phyloP scores from a whole-genome alignment of 2,329 filamentous ascomycete genomes.

The Diaporthe destruens region DNA sequence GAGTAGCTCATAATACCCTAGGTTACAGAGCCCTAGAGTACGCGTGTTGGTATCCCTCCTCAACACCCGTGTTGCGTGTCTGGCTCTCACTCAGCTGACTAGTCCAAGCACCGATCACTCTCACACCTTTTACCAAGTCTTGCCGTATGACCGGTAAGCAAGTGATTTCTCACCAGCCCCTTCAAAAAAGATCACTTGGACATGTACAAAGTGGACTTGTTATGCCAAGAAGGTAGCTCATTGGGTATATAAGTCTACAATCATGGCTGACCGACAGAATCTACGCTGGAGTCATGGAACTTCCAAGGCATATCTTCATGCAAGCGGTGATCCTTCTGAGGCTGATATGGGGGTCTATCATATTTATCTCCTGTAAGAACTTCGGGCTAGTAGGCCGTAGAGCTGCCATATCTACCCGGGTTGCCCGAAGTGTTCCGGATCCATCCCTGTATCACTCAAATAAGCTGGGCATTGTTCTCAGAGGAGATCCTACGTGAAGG shows the following conservation, averaged over 20 bases:
- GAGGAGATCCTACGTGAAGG: not conserved
- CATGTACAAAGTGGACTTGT: not conserved
- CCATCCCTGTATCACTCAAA: not conserved
- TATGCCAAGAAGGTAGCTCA: not conserved
- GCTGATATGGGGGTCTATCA: not conserved
- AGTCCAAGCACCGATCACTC: not conserved
- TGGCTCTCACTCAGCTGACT: slow-evolving; percentile 14
- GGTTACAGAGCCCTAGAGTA: too few relatives aligned
- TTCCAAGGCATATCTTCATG: not conserved
- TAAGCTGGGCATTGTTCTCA: too few relatives aligned
- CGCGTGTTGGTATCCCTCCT: not conserved
- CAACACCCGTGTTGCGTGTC: too few relatives aligned
- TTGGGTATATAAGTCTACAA: not conserved
- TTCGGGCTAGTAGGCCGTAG: too few relatives aligned
- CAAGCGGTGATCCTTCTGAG: not conserved
- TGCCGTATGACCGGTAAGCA: not conserved
- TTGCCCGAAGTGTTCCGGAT: not conserved
- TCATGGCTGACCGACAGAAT: not conserved
- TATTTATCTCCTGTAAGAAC: not conserved
- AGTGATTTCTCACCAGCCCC: too few relatives aligned
- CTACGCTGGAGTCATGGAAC: not conserved
- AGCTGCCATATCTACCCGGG: not conserved
- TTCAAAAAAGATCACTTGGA: not conserved
- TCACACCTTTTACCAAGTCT: too few relatives aligned
- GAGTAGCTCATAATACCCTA: too few relatives aligned